Percentiles rank a stretch among this genome's conserved stretches.
These are phyloP conservation scores for Nitzschia inconspicua DNA, from an alignment of 108 stramenopile genomes.

Conservation along the genomic window DNA sequence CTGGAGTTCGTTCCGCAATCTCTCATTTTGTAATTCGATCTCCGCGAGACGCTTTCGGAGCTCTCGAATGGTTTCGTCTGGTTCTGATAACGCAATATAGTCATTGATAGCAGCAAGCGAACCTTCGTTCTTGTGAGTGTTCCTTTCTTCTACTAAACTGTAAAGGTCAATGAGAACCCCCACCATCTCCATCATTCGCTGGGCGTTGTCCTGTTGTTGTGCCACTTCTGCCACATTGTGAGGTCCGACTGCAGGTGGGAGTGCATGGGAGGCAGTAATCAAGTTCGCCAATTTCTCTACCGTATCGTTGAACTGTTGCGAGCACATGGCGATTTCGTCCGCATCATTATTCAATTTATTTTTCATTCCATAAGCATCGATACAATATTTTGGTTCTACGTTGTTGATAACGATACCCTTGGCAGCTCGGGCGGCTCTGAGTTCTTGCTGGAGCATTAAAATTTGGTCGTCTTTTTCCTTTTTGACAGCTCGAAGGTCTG, in stretches of 20 bases:
- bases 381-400: background rate
- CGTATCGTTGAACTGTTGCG: slow-evolving; percentile 4
- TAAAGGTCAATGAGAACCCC: slow-evolving; percentile 6
- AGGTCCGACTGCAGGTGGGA: background rate
- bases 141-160: slow-evolving; percentile 15
- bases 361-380: background rate
- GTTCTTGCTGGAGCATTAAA: slow-evolving; percentile 14
- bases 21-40: background rate
- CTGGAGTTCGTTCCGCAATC: background rate
- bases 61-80: slow-evolving; percentile 5
- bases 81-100: slow-evolving; percentile 5
- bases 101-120: slow-evolving; percentile 6
- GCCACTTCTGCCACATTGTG: background rate
- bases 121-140: background rate
- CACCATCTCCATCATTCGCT: slow-evolving; percentile 18
- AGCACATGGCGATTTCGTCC: background rate
- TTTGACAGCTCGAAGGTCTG: slow-evolving; percentile 13
- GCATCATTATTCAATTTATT: slow-evolving; percentile 5
- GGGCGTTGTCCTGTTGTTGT: slow-evolving; percentile 10
- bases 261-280: background rate
- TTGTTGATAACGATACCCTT: background rate
- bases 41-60: background rate
- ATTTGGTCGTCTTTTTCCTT: slow-evolving; percentile 33
- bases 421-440: slow-evolving; percentile 9
- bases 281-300: slow-evolving; percentile 7